Percentiles rank a stretch among this genome's conserved stretches.
Conservation (phyloP, 2,329 filamentous ascomycete genomes). For the Polychaeton citri region DNA sequence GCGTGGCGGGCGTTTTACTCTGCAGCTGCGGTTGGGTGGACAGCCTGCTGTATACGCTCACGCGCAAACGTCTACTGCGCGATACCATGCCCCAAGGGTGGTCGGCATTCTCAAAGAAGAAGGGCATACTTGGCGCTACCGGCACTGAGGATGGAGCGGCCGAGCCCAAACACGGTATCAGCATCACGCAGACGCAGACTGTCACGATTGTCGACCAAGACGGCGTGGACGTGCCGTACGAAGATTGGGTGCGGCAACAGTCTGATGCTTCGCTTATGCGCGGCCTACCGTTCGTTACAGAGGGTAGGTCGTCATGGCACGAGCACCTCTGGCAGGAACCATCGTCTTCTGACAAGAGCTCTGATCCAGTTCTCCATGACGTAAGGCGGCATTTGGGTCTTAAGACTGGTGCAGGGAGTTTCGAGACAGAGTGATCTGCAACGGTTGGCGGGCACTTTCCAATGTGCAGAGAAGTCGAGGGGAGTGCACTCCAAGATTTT, state of each 20-base stretch:
- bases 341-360: too few species aligned
- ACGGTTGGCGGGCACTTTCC: too few species aligned
- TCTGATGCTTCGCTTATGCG: not conserved
- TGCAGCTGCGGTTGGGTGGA: constrained; percentile 47
- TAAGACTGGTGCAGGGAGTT: too few species aligned
- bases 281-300: not conserved
- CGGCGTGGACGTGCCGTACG: not conserved
- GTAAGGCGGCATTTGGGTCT: too few species aligned
- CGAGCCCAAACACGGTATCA: constrained; percentile 7
- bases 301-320: too few species aligned
- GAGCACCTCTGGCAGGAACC: too few species aligned
- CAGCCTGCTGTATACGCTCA: constrained; percentile 44
- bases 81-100: constrained; percentile 15
- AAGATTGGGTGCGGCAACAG: not conserved
- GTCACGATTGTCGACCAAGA: constrained; percentile 10
- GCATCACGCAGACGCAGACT: constrained; percentile 17
- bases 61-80: constrained; percentile 41
- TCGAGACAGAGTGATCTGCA: too few species aligned
- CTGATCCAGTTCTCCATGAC: too few species aligned
- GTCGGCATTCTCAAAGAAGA: constrained; percentile 1
- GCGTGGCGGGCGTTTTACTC: constrained; percentile 41
- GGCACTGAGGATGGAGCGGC: constrained; percentile 6
- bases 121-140: constrained; percentile 1
- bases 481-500: too few species aligned
- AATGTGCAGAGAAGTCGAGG: too few species aligned